Evolutionary conservation across 2,329 filamentous ascomycete species (phyloP).

Genomic region (Madurella mycetomatis): DNA sequence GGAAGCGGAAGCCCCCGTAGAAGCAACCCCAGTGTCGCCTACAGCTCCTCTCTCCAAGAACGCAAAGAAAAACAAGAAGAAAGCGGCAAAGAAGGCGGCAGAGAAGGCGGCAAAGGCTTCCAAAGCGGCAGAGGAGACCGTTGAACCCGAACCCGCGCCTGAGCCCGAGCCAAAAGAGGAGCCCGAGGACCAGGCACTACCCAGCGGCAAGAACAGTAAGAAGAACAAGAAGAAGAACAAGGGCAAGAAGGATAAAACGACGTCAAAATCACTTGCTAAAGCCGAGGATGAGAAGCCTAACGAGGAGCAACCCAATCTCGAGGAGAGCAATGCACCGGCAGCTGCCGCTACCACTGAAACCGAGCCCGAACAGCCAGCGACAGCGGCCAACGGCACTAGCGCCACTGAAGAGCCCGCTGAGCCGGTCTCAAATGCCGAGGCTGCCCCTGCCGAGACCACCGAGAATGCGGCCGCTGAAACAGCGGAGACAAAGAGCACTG

Average conservation of each 20-base stretch:
- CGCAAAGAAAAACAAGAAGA: slow-evolving; percentile 25
- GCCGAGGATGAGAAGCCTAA: slow-evolving; percentile 8
- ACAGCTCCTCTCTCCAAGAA: slow-evolving; percentile 13
- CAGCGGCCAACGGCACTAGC: slow-evolving; percentile 6
- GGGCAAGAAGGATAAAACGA: slow-evolving; percentile 11
- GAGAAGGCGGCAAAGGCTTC: neutral
- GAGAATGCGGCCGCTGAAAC: neutral
- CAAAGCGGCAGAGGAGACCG: slow-evolving; percentile 15
- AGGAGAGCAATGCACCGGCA: slow-evolving; percentile 4
- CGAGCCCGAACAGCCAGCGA: neutral
- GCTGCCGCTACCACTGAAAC: neutral
- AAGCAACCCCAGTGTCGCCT: slow-evolving; percentile 2
- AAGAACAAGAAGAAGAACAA: slow-evolving; percentile 16
- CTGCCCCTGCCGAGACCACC: neutral
- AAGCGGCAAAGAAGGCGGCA: slow-evolving; percentile 20
- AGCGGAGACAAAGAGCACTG: neutral
- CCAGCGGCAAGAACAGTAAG: slow-evolving; percentile 23
- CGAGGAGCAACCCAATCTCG: slow-evolving; percentile 11
- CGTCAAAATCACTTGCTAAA: slow-evolving; percentile 8
- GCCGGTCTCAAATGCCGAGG: slow-evolving; percentile 7
- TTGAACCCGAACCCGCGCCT: slow-evolving; percentile 14
- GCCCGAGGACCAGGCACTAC: slow-evolving; percentile 10
- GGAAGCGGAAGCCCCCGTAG: slow-evolving; percentile 14
- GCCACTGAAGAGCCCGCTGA: slow-evolving; percentile 4
- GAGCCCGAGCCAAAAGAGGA: slow-evolving; percentile 17